These are phyloP conservation scores for Xylaria castorea DNA, from an alignment of 495 filamentous ascomycete genomes.

Conservation along the genomic window DNA sequence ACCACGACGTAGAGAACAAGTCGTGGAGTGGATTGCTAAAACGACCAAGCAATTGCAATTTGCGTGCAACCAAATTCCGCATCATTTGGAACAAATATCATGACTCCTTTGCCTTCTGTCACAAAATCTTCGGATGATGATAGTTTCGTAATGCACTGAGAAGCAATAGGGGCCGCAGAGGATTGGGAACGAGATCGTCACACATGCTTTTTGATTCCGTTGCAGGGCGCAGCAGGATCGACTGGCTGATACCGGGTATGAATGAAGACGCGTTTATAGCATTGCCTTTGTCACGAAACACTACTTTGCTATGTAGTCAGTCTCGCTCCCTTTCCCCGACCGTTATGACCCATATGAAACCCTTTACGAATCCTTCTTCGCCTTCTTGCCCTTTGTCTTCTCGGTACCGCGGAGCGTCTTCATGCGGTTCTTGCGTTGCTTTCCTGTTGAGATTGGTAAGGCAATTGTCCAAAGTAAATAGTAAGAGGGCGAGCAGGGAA, in stretches of 20 bases:
- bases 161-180: not conserved
- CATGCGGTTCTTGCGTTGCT: conserved; percentile 99
- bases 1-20: not conserved
- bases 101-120: not conserved
- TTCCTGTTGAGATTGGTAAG: conserved; percentile 68
- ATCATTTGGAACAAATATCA: not conserved
- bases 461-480: conserved; percentile 3
- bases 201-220: conserved; percentile 20
- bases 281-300: conserved; percentile 30
- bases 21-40: not conserved
- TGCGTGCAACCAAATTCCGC: not conserved
- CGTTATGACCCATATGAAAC: conserved; percentile 32
- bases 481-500: not conserved
- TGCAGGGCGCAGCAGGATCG: conserved; percentile 9
- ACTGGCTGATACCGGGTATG: conserved; percentile 29
- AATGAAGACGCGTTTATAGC: conserved; percentile 29
- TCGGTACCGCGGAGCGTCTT: conserved; percentile 98
- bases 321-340: conserved; percentile 28
- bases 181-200: conserved; percentile 21
- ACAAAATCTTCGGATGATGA: not conserved
- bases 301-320: conserved; percentile 30
- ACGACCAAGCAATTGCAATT: not conserved
- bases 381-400: conserved; percentile 84
- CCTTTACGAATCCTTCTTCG: conserved; percentile 67
- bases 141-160: conserved; percentile 9